Evolutionary conservation across 805 yeast genomes (phyloP).

Genomic region (Lipomyces yamanashiensis): DNA sequence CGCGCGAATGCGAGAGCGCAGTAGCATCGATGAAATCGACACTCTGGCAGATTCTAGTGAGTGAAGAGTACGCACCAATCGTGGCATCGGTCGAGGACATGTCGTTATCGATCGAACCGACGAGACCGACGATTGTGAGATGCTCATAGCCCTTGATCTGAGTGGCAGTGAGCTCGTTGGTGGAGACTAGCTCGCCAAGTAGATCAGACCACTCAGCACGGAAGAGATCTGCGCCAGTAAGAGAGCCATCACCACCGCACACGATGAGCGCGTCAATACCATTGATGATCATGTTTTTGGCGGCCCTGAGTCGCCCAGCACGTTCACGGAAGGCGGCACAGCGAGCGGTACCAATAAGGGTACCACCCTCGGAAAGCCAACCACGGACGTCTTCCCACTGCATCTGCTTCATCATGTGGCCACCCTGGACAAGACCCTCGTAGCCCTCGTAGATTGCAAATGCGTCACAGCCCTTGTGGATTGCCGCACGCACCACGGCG

Average conservation of each 20-base stretch:
- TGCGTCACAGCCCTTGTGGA: conserved; percentile 83
- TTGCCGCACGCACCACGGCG: conserved; percentile 93
- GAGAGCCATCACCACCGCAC: conserved; percentile 98
- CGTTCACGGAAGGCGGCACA: conserved; percentile 84
- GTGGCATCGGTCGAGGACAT: conserved; percentile 97
- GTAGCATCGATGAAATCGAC: conserved; percentile 98
- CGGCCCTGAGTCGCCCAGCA: conserved; percentile 80
- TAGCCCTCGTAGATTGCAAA: conserved; percentile 94
- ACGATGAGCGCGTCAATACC: conserved; percentile 96
- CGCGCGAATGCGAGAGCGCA: conserved; percentile 95
- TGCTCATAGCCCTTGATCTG: conserved; percentile 66
- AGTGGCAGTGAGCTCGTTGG: conserved; percentile 60
- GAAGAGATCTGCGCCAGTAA: conserved; percentile 96
- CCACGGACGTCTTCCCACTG: conserved; percentile 95
- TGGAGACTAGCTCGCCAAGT: conserved; percentile 67
- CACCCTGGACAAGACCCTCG: conserved; percentile 89
- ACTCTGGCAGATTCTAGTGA: conserved; percentile 89
- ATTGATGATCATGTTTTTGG: conserved; percentile 77
- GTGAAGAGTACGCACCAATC: conserved; percentile 92
- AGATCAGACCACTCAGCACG: conserved; percentile 94
- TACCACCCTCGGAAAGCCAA: conserved; percentile 90
- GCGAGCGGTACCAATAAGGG: conserved; percentile 95
- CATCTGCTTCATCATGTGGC: conserved; percentile 75
- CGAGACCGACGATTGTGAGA: conserved; percentile 88
- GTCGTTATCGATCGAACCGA: conserved; percentile 97